phyloP scores from a whole-genome alignment of 352 stramenopile genomes.

The Phytopythium mirpurense region DNA sequence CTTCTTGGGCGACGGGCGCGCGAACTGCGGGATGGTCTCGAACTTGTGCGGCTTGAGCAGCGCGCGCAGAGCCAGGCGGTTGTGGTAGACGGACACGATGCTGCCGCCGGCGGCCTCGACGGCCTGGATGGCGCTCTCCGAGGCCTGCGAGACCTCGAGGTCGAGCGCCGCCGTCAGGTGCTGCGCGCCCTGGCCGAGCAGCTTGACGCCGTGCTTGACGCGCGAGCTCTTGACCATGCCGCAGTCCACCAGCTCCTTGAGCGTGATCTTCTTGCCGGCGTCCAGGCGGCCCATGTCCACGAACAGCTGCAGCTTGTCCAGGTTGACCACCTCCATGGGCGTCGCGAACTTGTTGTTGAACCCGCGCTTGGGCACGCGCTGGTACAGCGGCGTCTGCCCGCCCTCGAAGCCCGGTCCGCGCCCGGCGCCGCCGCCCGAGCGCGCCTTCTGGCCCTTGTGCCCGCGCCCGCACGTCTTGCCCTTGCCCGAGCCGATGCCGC shows the following conservation, averaged over 20 bases:
- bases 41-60: slow-evolving; percentile 97
- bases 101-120: slow-evolving; percentile 92
- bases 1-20: slow-evolving; percentile 93
- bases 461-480: slow-evolving; percentile 95
- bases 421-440: slow-evolving; percentile 78
- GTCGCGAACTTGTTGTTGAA: slow-evolving; percentile 95
- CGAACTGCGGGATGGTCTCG: slow-evolving; percentile 88
- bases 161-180: slow-evolving; percentile 87
- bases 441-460: slow-evolving; percentile 97
- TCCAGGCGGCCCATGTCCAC: slow-evolving; percentile 96
- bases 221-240: slow-evolving; percentile 85
- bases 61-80: slow-evolving; percentile 91
- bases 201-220: slow-evolving; percentile 95
- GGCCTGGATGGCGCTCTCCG: slow-evolving; percentile 90
- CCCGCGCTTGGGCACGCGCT: slow-evolving; percentile 95
- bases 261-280: slow-evolving; percentile 88
- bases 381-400: slow-evolving; percentile 97
- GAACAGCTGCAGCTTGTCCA: slow-evolving; percentile 94
- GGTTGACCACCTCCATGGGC: slow-evolving; percentile 91
- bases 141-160: slow-evolving; percentile 95
- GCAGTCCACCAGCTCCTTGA: slow-evolving; percentile 90
- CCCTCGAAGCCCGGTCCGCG: slow-evolving; percentile 94
- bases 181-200: slow-evolving; percentile 88
- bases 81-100: slow-evolving; percentile 97
- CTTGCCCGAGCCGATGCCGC: slow-evolving; percentile 90